Base-by-base conservation (phyloP, 345 rosid species). In the Cardiospermum halicacabum region DNA sequence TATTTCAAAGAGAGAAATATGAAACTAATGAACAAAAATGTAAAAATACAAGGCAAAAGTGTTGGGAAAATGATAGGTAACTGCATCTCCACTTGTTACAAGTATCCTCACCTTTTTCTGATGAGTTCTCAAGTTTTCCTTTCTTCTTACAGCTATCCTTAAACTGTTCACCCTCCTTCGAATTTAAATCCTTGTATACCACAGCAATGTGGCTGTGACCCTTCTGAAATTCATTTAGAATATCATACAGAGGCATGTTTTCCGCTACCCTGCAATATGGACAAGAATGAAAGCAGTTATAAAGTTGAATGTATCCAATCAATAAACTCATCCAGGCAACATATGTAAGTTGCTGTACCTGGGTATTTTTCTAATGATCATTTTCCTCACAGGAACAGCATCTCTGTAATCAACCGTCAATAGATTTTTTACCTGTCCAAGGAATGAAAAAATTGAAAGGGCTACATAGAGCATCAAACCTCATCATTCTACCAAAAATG, bases 191-290 rank as follows among this genome's bases (percentile, higher is more conserved):
- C 77, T 78, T 93, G 57, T 84, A 93, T 34, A 93, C 98, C 53
- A 82, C 96, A 32, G 97, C 97, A 70, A 93, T 82, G 77, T 93
- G 98, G 76, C 97, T 93, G 74, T 93, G 98, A 51, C 98, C 96
- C 73, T 93, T 90, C 79, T 93, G 98, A 56, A 93, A 93, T 78
- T 88, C 94, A 64, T 93, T 93, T 53, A 93, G 85, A 71, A 93
- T 90, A 73, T 93, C 97, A 56, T 93, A 90, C 19, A 93, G 70
- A 31, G 97, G 98, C 87, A 90, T 83, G 69, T 85, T 78, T 65
- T 80, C 98, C 13, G 92, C 80, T 60, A 93, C 96, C 79, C 97
- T 93, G 74, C 2, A 72, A 11, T 60, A 65, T 58, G 55, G 48
- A 70, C 42, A 54, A 32, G 64, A 53, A 53, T 49, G 58, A 22